A percentile compares a stretch with the other conserved stretches of the same genome.
Evolutionary conservation across 192 early-diverging fungal genomes (phyloP).

Genomic region (Coemansia sp.): DNA sequence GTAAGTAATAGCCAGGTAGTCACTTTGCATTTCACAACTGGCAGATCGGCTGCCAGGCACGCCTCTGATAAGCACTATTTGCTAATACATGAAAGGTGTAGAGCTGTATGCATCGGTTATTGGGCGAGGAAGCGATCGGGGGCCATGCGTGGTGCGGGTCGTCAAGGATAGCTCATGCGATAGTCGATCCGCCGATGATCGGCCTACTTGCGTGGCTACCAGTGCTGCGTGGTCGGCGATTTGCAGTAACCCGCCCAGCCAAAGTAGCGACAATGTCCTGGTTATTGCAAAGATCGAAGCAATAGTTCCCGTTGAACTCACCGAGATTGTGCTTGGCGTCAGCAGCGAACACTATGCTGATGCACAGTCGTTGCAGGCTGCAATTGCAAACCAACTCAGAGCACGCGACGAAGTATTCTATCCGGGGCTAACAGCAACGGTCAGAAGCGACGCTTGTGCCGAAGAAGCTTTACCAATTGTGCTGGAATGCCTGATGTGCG

Average conservation of each 20-base stretch:
- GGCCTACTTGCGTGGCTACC: slow-evolving; percentile 14
- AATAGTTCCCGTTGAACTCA: slow-evolving; percentile 26
- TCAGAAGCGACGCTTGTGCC: background rate
- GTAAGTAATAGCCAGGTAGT: background rate
- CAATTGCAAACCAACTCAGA: slow-evolving; percentile 17
- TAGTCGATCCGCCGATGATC: background rate
- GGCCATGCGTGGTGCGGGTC: slow-evolving; percentile 8
- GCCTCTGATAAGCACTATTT: no score
- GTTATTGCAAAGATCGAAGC: slow-evolving; percentile 17
- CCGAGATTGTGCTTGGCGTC: slow-evolving; percentile 45
- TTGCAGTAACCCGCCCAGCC: background rate
- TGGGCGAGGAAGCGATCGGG: background rate
- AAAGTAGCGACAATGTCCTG: background rate
- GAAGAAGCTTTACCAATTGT: background rate
- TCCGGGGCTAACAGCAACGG: background rate
- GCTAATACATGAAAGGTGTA: background rate
- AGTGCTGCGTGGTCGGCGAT: slow-evolving; percentile 12
- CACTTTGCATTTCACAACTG: background rate
- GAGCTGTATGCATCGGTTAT: slow-evolving; percentile 1
- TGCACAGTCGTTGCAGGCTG: slow-evolving; percentile 16
- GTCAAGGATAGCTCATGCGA: background rate
- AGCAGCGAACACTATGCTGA: slow-evolving; percentile 20
- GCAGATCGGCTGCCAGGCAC: background rate
- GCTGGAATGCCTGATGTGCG: slow-evolving; percentile 46
- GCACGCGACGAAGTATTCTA: slow-evolving; percentile 9